Evolutionary conservation across 192 early-diverging fungal species (phyloP).

Genomic region (Obelidium mucronatum): DNA sequence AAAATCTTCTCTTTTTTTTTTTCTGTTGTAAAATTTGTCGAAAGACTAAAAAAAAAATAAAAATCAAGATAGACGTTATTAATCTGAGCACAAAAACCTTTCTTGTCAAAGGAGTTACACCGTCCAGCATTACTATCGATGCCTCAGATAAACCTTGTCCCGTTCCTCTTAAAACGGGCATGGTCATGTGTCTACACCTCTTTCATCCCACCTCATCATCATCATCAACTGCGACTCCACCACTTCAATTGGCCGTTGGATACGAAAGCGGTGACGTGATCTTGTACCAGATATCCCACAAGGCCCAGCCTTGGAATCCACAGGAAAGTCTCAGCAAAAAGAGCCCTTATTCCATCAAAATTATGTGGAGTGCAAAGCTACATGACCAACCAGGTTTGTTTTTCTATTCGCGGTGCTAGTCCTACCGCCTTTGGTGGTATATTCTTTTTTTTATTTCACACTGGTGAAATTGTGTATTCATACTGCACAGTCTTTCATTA

Average conservation of each 20-base stretch:
- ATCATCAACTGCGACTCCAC: background rate
- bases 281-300: background rate
- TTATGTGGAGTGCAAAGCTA: conserved; percentile 14
- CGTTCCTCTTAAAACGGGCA: conserved; percentile 10
- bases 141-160: background rate
- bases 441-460: too few relatives aligned
- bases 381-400: conserved; percentile 13
- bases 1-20: too few relatives aligned
- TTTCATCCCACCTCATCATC: background rate
- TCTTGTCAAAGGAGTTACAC: background rate
- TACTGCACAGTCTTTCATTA: too few relatives aligned
- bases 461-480: too few relatives aligned
- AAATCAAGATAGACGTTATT: conserved; percentile 11
- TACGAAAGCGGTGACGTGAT: conserved; percentile 25
- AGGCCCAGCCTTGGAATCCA: background rate
- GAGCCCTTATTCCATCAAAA: background rate
- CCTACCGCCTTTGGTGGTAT: too few relatives aligned
- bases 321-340: background rate
- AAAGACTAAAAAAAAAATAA: too few relatives aligned
- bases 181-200: conserved; percentile 24
- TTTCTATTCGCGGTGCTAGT: too few relatives aligned
- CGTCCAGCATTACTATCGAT: background rate
- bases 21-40: too few relatives aligned
- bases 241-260: background rate
- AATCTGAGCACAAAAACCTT: background rate